Conservation (phyloP, 129 eudicot species). For the Solidago caesia region DNA sequence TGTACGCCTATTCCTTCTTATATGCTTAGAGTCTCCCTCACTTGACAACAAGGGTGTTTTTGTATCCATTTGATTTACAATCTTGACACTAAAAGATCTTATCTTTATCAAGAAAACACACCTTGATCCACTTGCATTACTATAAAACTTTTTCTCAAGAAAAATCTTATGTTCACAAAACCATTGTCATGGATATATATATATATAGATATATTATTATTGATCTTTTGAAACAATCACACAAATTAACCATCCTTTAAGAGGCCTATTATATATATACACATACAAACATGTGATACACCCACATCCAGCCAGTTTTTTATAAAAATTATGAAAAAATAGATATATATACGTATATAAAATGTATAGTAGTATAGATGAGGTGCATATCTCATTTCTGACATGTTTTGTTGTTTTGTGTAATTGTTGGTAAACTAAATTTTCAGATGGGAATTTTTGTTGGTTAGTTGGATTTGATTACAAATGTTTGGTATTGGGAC, state of each 20-base stretch:
- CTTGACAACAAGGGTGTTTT: constrained; percentile 51
- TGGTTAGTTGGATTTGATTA: constrained; percentile 23
- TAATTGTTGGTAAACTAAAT: constrained; percentile 28
- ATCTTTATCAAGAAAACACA: constrained; percentile 22
- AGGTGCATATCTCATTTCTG: constrained; percentile 29
- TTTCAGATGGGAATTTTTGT: constrained; percentile 18
- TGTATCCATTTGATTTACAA: constrained; percentile 42
- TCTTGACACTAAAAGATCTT: constrained; percentile 5
- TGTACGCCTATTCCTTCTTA: constrained; percentile 23
- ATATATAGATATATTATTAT: not conserved
- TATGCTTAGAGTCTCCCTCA: constrained; percentile 25
- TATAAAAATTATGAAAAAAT: constrained; percentile 4
- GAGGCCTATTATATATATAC: constrained; percentile 22
- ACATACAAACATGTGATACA: not conserved
- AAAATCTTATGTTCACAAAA: constrained; percentile 27
- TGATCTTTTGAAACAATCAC: constrained; percentile 14
- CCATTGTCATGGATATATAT: not conserved
- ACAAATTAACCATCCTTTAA: constrained; percentile 1
- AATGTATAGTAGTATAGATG: constrained; percentile 17
- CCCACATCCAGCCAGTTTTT: not conserved
- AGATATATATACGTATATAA: constrained; percentile 18
- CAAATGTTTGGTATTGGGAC: constrained; percentile 35
- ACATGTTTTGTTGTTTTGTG: constrained; percentile 24
- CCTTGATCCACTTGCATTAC: constrained; percentile 23
- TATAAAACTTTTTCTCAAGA: constrained; percentile 1